These are phyloP conservation scores for Auricularia cornea DNA, from an alignment of 768 basidiomycete species.

Conservation along the genomic window DNA sequence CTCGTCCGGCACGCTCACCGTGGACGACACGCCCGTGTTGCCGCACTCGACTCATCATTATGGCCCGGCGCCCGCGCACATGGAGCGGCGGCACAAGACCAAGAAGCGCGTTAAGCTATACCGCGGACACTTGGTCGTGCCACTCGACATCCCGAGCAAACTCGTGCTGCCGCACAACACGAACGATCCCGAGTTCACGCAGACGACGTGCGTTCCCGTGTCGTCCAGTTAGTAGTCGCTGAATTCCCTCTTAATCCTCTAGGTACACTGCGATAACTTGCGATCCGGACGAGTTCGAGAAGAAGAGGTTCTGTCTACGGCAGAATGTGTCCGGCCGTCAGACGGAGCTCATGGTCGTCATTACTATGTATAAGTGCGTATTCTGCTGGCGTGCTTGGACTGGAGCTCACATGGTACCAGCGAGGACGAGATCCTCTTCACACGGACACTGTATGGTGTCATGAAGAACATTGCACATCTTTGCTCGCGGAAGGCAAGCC, in stretches of 20 bases:
- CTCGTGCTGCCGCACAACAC: constrained; percentile 59
- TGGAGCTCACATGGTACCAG: no score
- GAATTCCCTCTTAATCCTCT: background rate
- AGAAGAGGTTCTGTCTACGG: constrained; percentile 72
- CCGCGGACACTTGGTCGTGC: constrained; percentile 81
- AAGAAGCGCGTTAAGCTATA: constrained; percentile 79
- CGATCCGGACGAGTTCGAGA: constrained; percentile 87
- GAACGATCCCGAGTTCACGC: constrained; percentile 63
- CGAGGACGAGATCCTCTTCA: constrained; percentile 84
- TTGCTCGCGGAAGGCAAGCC: constrained; percentile 78
- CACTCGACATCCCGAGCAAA: constrained; percentile 76
- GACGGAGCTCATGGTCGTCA: constrained; percentile 88
- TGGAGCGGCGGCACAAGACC: constrained; percentile 58
- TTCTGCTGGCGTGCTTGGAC: constrained; percentile 5
- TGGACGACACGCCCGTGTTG: constrained; percentile 1
- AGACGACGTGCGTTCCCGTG: constrained; percentile 44
- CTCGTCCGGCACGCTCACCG: background rate
- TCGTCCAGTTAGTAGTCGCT: constrained; percentile 17
- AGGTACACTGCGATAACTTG: constrained; percentile 79
- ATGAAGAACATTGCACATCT: constrained; percentile 57
- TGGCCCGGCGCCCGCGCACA: constrained; percentile 68
- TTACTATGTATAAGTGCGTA: constrained; percentile 93
- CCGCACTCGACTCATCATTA: constrained; percentile 57
- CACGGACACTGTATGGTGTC: constrained; percentile 88
- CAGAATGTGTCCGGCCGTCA: constrained; percentile 72